Conservation (phyloP, 2,329 filamentous ascomycete species). For the Calonectria henricotiae region DNA sequence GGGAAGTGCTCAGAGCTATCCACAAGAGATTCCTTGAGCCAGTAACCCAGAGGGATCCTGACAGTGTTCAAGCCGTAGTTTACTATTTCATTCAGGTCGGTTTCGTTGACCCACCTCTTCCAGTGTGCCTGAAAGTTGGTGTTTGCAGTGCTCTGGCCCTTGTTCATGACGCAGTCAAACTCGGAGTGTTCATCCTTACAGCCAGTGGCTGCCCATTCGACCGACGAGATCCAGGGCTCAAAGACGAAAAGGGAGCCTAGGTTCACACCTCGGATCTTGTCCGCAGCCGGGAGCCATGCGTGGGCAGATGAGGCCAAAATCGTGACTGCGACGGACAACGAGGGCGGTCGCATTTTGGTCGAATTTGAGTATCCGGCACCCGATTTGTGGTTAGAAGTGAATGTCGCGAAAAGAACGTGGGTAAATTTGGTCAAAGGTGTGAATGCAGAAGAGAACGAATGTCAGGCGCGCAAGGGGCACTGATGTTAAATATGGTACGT, state of each 20-base stretch:
- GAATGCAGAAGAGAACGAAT: neutral
- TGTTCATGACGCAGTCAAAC: slow-evolving; percentile 68
- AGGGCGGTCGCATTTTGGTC: slow-evolving; percentile 37
- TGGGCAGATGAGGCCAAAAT: slow-evolving; percentile 39
- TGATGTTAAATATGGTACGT: neutral
- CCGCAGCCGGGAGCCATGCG: slow-evolving; percentile 45
- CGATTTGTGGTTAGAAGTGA: neutral
- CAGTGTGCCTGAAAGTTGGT: slow-evolving; percentile 67
- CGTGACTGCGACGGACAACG: slow-evolving; percentile 38
- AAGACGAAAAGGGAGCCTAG: slow-evolving; percentile 68
- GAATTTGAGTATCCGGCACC: slow-evolving; percentile 16
- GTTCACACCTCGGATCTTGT: slow-evolving; percentile 71
- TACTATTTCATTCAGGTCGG: slow-evolving; percentile 67
- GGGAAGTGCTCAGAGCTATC: slow-evolving; percentile 69
- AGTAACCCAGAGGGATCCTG: slow-evolving; percentile 71
- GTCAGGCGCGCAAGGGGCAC: neutral
- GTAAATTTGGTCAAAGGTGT: neutral
- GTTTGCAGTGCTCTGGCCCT: slow-evolving; percentile 66
- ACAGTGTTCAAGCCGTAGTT: slow-evolving; percentile 69
- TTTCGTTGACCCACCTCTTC: slow-evolving; percentile 65
- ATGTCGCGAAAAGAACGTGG: neutral
- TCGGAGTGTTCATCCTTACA: slow-evolving; percentile 65
- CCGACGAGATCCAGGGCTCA: slow-evolving; percentile 69
- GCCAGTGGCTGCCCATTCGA: slow-evolving; percentile 66
- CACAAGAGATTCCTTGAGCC: slow-evolving; percentile 68